Evolutionary conservation across 108 stramenopile genomes (phyloP).

Genomic region (Conticribra weissflogii): DNA sequence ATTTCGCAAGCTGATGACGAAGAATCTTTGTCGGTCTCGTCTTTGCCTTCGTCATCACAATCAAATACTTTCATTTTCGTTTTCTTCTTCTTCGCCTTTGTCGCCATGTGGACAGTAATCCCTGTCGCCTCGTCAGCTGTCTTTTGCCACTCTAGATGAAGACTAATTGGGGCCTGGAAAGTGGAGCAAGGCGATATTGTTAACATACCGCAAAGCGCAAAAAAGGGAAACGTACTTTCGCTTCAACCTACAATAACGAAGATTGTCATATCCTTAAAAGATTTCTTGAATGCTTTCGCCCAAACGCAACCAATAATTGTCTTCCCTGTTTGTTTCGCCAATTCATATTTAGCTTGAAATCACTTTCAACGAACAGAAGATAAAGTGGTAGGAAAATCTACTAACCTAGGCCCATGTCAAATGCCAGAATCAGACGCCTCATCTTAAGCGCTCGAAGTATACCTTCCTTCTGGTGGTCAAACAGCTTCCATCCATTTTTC

Average conservation of each 20-base stretch:
- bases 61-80: slow-evolving; percentile 19
- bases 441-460: slow-evolving; percentile 59
- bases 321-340: slow-evolving; percentile 52
- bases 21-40: neutral
- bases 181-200: neutral
- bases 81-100: slow-evolving; percentile 26
- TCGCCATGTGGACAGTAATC: slow-evolving; percentile 37
- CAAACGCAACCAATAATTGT: slow-evolving; percentile 83
- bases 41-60: slow-evolving; percentile 16
- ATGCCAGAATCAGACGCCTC: slow-evolving; percentile 81
- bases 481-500: slow-evolving; percentile 79
- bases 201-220: neutral
- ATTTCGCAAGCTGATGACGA: slow-evolving; percentile 27
- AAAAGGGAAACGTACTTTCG: neutral
- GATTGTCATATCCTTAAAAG: slow-evolving; percentile 58
- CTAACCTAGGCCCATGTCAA: slow-evolving; percentile 78
- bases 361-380: no score
- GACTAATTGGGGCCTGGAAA: slow-evolving; percentile 54
- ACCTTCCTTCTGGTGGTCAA: slow-evolving; percentile 76
- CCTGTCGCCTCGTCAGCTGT: slow-evolving; percentile 70
- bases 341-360: no score
- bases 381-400: neutral
- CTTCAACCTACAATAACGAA: slow-evolving; percentile 46
- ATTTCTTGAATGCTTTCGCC: slow-evolving; percentile 66
- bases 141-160: slow-evolving; percentile 76